Base-by-base conservation (phyloP, 2,329 filamentous ascomycete genomes). In the Penicillium vulpinum region DNA sequence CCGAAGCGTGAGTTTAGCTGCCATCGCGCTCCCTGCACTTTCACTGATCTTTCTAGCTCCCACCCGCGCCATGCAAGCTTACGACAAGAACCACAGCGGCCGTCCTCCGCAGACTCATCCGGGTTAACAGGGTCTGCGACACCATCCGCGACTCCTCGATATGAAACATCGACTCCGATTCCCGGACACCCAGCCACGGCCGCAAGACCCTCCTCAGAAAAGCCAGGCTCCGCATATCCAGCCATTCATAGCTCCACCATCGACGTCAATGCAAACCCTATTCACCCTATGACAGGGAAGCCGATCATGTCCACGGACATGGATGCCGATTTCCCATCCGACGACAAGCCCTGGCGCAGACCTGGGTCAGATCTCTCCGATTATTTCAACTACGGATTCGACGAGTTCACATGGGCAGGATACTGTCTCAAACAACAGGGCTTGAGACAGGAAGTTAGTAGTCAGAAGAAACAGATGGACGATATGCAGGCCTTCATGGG, bases 381-480 rank as follows among this genome's bases (percentile, higher is more conserved):
- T 73, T 97, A 96, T 78, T 97, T 97, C 84, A 97, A 97, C 80
- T 97, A 97, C 76, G 93, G 93, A 57, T 97, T 97, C 71, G 93
- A 97, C 77, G 93, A 97, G 75, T 97, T 97, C 75, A 96, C 92
- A 1, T 99, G 94, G 94, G 90, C 92, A 6, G 85, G 92, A 52
- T 99, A 99, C 73, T 92, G 92, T 31, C 81, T 91, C 58, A 95
- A 96, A 70, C 94, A 97, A 73, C 87, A 94, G 63, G 81, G 81
- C 24, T 82, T 97, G 68, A 85, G 89, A 18, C 85, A 85, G 63
- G 90, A 93, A 65, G 91, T 91, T 64, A 85, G 85, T 56, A 85
- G 88, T 46, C 92, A 95, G 77, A 96, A 93, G 79, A 90, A 80
- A 51, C 81, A 86, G 60, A 78, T 84, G 69, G 81, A 82, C 52